A percentile compares a stretch with the other conserved stretches of the same genome.
Conservation (phyloP, 2,329 filamentous ascomycete species). For the Orbilia oligospora region DNA sequence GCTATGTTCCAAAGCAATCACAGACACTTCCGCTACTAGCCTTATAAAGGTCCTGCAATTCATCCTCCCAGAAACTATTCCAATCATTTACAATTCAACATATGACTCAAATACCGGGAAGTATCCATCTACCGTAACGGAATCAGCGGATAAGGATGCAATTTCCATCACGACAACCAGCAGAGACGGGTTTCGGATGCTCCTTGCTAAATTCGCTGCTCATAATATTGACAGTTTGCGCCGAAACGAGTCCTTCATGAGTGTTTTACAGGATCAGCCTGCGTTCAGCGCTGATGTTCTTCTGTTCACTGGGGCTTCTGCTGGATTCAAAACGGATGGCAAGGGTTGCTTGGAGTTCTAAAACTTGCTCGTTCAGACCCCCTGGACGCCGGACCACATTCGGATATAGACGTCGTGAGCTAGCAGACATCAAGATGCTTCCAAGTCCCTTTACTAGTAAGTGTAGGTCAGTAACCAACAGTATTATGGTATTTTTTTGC, state of each 20-base stretch:
- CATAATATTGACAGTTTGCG: constrained; percentile 34
- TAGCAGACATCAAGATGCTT: too few species aligned
- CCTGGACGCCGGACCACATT: too few species aligned
- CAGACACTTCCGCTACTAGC: not conserved
- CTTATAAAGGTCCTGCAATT: constrained; percentile 39
- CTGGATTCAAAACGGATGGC: constrained; percentile 13
- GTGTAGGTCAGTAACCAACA: too few species aligned
- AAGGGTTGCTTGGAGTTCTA: constrained; percentile 24
- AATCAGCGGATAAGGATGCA: not conserved
- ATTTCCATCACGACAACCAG: not conserved
- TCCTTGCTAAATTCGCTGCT: constrained; percentile 45
- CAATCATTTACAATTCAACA: constrained; percentile 39
- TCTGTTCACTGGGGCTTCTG: constrained; percentile 25
- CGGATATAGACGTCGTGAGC: too few species aligned
- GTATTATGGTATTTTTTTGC: too few species aligned
- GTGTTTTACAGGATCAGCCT: constrained; percentile 21
- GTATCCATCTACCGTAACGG: constrained; percentile 3
- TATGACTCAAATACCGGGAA: constrained; percentile 45
- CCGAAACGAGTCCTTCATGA: constrained; percentile 42
- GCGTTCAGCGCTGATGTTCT: constrained; percentile 36
- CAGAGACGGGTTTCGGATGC: constrained; percentile 48
- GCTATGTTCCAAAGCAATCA: constrained; percentile 15
- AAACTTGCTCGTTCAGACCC: not conserved
- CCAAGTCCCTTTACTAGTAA: too few species aligned
- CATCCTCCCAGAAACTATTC: constrained; percentile 33